These are phyloP conservation scores for Gossypium rotundifolium DNA, from an alignment of 345 rosid species.

Conservation along the genomic window DNA sequence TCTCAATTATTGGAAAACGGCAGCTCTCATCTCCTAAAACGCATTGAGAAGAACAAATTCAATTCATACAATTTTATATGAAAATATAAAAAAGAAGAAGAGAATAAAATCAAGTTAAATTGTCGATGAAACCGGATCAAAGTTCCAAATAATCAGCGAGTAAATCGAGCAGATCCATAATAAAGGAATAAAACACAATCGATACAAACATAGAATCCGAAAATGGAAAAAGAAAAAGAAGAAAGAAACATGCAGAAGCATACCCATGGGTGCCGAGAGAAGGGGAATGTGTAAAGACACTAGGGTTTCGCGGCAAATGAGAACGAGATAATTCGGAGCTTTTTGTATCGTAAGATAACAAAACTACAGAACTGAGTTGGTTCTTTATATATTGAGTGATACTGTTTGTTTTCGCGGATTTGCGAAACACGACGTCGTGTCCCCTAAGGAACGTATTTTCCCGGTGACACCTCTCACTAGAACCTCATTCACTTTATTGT, in stretches of 20 bases:
- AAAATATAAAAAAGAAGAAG: not conserved
- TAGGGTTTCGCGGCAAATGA: not conserved
- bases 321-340: not conserved
- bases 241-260: not conserved
- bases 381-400: not conserved
- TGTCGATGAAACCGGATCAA: not conserved
- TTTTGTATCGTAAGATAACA: not conserved
- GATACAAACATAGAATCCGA: not conserved
- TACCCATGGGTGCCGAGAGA: conserved; percentile 8
- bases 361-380: not conserved
- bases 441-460: not conserved
- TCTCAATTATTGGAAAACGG: not conserved
- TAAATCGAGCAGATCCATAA: not conserved
- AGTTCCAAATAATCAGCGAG: not conserved
- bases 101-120: not conserved
- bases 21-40: not conserved
- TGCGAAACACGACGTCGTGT: not conserved
- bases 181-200: not conserved
- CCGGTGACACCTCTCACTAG: not conserved
- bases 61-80: not conserved
- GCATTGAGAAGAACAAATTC: not conserved
- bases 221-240: not conserved
- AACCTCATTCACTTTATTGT: too few species aligned
- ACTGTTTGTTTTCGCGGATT: not conserved
- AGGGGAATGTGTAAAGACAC: not conserved